Evolutionary conservation across 2,329 filamentous ascomycete species (phyloP), one percentile per base, ranked within the genome.

Genomic region (Colletotrichum sp.): DNA sequence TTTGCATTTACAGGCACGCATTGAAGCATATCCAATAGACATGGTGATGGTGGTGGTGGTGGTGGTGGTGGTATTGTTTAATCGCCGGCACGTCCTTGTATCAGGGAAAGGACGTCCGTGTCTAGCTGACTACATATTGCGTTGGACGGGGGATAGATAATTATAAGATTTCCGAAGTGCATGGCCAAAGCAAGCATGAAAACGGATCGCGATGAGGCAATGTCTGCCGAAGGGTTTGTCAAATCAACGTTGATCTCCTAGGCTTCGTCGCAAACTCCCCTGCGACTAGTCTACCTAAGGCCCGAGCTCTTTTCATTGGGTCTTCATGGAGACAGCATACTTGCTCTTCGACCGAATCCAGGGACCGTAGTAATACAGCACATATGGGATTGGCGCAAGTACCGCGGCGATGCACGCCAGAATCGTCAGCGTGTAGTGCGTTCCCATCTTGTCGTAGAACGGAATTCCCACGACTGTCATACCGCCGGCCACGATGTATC

Each of bases 401-500:
- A 80, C 18, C 13, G 79, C 78, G 0, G 83, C 76, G 1, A 84
- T 73, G 8, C 81, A 83, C 2, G 78, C 83, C 68, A 84, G 71
- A 7, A 84, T 83, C 0, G 83, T 84, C 10, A 84, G 76, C 0
- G 83, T 82, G 34, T 83, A 83, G 28, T 82, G 80, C 0, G 81
- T 82, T 8, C 83, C 82, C 79, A 83, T 79, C 3, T 81, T 84
- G 24, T 80, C 77, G 26, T 83, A 84, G 30, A 84, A 82, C 0
- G 83, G 83, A 6, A 84, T 81, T 1, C 83, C 82, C 4, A 80
- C 83, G 4, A 84, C 81, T 2, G 82, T 82, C 81, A 84, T 83
- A 0, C 83, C 83, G 7, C 83, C 82, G 0, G 83, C 83, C 1
- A 80, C 77, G 3, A 82, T 34, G 6, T 84, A 84, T n/a, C 83